Evolutionary conservation across 1,139 yeast species (phyloP), one percentile per base, ranked within the genome.

Genomic region (Petasospora rhodanensis): DNA sequence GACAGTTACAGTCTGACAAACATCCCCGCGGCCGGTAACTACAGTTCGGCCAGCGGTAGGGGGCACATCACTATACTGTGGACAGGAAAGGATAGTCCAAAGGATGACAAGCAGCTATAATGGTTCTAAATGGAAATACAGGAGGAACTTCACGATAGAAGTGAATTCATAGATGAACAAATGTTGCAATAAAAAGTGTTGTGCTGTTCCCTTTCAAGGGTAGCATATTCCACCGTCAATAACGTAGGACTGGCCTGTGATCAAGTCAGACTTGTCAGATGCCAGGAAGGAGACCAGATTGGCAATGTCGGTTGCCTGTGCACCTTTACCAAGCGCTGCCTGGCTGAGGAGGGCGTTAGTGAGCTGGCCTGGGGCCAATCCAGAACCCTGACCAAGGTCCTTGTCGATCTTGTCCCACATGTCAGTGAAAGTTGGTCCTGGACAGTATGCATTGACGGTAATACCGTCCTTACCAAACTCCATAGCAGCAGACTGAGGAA

Each of bases 201-300:
- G n/a, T n/a, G n/a, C n/a, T n/a, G n/a, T n/a, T n/a, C n/a, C n/a
- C 20, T 18, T 18, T 34, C 23, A 46, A 33, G 28, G 37, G 29
- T 24, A 46, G n/a, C 38, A 40, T n/a, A 50, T 40, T 31, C 72
- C 73, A 41, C 73, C 72, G 44, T 63, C 70, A 24, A 64, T 67
- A 26, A 60, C 43, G 18, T 64, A 43, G 21, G 62, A 61, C 39
- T 66, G 68, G n/a, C 72, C 72, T 14, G 69, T 64, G 31, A 66
- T 54, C 46, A 64, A 67, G 18, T 58, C 56, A n/a, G 68, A 54
- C 17, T 70, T 69, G 31, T 60, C 59, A 32, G 61, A 51, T 9
- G 61, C 59, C 28, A 65, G 50, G 45, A 61, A 65, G 22, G 46
- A 38, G 14, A 50, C 54, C 31, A 52, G 21, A 20, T 44, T 39